Percentiles rank a stretch among this genome's conserved stretches.
phyloP scores from a whole-genome alignment of 2,329 filamentous ascomycete genomes.

The Neonectria punicea region DNA sequence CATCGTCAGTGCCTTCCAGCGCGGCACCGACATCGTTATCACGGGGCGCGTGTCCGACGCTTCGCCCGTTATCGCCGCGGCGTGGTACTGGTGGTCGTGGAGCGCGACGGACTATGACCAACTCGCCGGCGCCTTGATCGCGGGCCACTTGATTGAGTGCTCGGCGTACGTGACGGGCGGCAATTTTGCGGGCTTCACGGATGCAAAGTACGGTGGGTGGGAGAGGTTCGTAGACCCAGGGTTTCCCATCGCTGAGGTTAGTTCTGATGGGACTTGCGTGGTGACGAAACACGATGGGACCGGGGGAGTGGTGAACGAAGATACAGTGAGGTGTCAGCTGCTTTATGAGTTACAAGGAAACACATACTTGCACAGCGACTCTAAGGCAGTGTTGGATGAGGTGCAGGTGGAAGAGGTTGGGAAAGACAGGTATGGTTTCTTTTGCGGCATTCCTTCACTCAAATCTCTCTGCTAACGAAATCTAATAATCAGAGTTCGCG shows the following conservation, averaged over 20 bases:
- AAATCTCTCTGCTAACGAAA: neutral
- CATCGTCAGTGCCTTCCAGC: conserved; percentile 51
- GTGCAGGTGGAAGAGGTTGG: conserved; percentile 22
- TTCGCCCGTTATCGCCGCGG: conserved; percentile 61
- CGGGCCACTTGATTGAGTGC: conserved; percentile 62
- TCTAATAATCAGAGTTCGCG: conserved; percentile 2
- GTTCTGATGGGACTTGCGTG: conserved; percentile 54
- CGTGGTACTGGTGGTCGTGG: conserved; percentile 65
- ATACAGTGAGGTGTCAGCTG: conserved; percentile 16
- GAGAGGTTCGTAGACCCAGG: conserved; percentile 48
- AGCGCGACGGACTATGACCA: conserved; percentile 54
- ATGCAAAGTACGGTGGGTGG: conserved; percentile 35
- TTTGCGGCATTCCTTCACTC: no score
- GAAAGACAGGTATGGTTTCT: conserved; percentile 6
- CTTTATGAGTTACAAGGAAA: conserved; percentile 18
- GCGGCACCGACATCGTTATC: conserved; percentile 55
- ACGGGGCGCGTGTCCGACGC: conserved; percentile 57
- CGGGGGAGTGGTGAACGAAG: conserved; percentile 5
- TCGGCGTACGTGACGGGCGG: conserved; percentile 61
- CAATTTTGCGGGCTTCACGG: conserved; percentile 58
- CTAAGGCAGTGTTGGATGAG: conserved; percentile 21
- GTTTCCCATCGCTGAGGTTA: conserved; percentile 62
- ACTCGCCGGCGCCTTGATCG: conserved; percentile 58
- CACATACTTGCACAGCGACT: conserved; percentile 16
- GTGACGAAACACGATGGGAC: conserved; percentile 40